Conservation (phyloP, 441 rosid genomes). For the Adansonia madagascariensis region DNA sequence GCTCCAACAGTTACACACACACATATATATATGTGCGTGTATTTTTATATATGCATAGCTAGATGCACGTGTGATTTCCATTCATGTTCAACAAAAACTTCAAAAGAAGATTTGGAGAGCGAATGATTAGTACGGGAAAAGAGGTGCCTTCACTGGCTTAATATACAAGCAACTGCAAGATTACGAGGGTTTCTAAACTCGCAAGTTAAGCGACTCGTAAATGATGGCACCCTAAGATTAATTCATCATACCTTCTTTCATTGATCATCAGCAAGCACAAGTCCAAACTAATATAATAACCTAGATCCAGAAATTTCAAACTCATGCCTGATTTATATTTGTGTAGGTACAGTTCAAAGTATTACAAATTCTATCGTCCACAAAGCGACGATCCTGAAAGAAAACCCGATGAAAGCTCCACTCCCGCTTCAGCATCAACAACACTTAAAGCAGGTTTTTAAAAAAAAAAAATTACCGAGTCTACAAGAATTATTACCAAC, state of each 20-base stretch:
- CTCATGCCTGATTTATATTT: slow-evolving; percentile 23
- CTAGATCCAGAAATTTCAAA: slow-evolving; percentile 29
- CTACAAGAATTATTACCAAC: slow-evolving; percentile 41
- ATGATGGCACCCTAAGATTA: not conserved
- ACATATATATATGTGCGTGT: no score
- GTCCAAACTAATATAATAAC: not conserved
- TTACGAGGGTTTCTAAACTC: not conserved
- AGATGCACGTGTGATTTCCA: not conserved
- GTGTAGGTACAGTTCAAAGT: slow-evolving; percentile 35
- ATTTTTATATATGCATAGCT: not conserved
- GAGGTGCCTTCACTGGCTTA: not conserved
- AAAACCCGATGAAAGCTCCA: slow-evolving; percentile 25
- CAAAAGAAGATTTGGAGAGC: not conserved
- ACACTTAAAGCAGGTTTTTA: slow-evolving; percentile 25
- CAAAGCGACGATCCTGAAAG: not conserved
- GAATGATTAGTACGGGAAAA: not conserved
- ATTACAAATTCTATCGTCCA: slow-evolving; percentile 38
- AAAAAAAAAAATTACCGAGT: slow-evolving; percentile 13
- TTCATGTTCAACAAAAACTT: not conserved
- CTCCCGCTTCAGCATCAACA: slow-evolving; percentile 34
- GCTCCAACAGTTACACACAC: no score
- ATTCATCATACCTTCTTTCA: not conserved
- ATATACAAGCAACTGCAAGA: not conserved
- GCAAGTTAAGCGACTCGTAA: not conserved
- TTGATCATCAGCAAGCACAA: not conserved